phyloP scores from a whole-genome alignment of 176 grass and related monocot species.

The Paspalum notatum region DNA sequence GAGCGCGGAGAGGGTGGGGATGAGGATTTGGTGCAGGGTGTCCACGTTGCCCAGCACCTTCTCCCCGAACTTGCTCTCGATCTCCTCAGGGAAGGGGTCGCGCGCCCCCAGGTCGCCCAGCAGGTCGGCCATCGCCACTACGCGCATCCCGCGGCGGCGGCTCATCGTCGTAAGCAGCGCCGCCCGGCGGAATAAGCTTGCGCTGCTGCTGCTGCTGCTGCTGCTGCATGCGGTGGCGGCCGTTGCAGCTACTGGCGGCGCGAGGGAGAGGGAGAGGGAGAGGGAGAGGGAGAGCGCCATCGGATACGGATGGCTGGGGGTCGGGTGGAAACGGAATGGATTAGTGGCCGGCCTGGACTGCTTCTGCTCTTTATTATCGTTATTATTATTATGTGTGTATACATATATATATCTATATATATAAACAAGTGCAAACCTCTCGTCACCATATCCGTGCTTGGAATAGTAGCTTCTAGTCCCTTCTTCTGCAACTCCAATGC shows the following conservation, averaged over 20 bases:
- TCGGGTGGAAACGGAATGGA: neutral
- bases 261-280: constrained; percentile 17
- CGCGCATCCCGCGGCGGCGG: neutral
- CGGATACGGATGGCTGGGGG: neutral
- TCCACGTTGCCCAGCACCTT: constrained; percentile 76
- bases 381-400: no score
- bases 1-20: constrained; percentile 73
- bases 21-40: constrained; percentile 90
- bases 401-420: no score
- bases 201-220: neutral
- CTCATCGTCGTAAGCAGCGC: neutral
- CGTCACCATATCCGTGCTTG: neutral
- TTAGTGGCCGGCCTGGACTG: neutral
- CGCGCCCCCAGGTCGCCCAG: constrained; percentile 73
- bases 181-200: neutral
- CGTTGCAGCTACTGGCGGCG: neutral
- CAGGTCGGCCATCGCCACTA: constrained; percentile 59
- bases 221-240: neutral
- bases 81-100: constrained; percentile 86
- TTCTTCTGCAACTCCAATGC: neutral
- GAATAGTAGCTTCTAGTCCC: neutral
- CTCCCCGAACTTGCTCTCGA: constrained; percentile 81
- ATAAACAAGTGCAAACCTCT: no score
- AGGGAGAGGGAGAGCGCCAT: constrained; percentile 36
- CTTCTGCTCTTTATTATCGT: neutral